phyloP scores from a whole-genome alignment of 176 grass and related monocot species.

The Musa troglodytarum region DNA sequence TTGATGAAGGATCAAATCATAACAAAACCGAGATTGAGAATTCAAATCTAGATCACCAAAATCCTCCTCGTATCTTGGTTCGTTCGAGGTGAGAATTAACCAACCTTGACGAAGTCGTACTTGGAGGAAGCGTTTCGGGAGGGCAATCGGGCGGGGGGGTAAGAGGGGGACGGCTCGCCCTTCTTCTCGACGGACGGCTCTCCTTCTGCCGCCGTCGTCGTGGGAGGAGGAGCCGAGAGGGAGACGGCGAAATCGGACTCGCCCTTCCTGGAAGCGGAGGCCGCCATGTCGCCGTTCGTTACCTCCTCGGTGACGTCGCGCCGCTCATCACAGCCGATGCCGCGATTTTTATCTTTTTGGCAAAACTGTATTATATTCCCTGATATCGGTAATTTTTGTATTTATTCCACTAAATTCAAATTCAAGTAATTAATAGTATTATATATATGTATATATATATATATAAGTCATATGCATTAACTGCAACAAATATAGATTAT shows the following conservation, averaged over 20 bases:
- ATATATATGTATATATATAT: no score
- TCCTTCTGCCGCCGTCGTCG: neutral
- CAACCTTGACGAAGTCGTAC: conserved; percentile 95
- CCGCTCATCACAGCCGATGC: neutral
- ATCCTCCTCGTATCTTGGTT: neutral
- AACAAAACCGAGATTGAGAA: neutral
- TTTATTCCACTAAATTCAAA: no score
- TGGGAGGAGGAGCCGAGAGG: neutral
- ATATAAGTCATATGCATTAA: no score
- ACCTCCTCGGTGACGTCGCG: conserved; percentile 1
- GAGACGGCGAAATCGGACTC: neutral
- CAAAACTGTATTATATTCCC: no score
- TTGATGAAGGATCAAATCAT: neutral
- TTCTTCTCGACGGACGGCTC: conserved; percentile 1
- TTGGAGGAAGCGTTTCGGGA: conserved; percentile 89
- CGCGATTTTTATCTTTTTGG: no score
- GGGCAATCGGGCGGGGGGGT: conserved; percentile 31
- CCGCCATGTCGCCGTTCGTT: conserved; percentile 1
- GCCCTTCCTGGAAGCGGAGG: neutral
- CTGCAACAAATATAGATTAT: no score
- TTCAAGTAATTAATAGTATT: no score
- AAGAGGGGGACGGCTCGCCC: conserved; percentile 10
- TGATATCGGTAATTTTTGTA: no score
- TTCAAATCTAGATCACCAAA: neutral
- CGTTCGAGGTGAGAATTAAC: neutral